Base-by-base conservation (phyloP, 2,329 filamentous ascomycete species). In the Macrophomina tecta region DNA sequence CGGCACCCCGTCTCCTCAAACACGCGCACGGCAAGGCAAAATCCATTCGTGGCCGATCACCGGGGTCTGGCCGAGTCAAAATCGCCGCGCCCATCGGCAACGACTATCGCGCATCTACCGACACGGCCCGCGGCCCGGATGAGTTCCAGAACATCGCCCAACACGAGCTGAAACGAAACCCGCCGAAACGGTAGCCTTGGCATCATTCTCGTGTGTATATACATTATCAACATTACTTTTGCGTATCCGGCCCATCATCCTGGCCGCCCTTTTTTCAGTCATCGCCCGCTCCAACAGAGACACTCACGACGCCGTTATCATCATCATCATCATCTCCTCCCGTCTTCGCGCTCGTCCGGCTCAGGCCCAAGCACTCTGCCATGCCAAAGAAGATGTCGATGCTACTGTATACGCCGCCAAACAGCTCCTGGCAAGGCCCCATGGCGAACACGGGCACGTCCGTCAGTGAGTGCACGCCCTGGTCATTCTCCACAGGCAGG, bases 341-440 rank as follows among this genome's bases (percentile, higher is more conserved):
- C 8, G 14, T 30, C 40, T 34, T 42, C 2, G 58, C 42, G 5
- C 58, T 56, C 3, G 53, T 61, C n/a, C 64, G 48, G 28, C 64
- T 60, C 55, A 66, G 32, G 5, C 64, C 64, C 65, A 92, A 80
- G 72, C 89, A 92, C 70, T 84, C 83, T 14, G 90, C 87, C 75
- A 93, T 91, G 77, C 89, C 88, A 80, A 89, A 93, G 73, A 93
- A 93, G 70, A 93, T 82, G 69, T 93, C 90, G 53, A 91, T 85
- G 74, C 88, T 91, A 77, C 83, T 88, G 71, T 89, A 92, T 3
- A 89, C 80, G 65, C 91, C 90, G 4, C 89, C 87, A 75, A 95
- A 95, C 14, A 85, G 80, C 72, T 92, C 89, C 77, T 93, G 89
- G 80, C 92, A 94, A 5, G 92, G 92, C 0, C 92, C 92, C 82